Evolutionary conservation across 306 rosid species (phyloP), one percentile per base, ranked within the genome.

Genomic region (Trifolium repens): DNA sequence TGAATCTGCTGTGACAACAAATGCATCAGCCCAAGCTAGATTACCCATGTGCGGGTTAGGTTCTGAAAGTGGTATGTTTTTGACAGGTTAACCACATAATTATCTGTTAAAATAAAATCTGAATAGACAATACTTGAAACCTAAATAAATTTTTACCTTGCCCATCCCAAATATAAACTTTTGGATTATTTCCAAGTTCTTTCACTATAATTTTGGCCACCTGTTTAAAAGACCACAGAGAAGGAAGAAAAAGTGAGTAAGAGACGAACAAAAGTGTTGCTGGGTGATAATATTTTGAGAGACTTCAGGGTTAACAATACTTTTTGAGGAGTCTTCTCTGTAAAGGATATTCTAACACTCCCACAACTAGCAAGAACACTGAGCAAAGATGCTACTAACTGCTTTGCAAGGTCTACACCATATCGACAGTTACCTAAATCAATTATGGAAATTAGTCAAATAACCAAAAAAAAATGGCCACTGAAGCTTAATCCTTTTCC

Each of bases 21-120:
- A 94, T 30, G 98, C 91, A 82, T 94, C 96, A 0, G 87, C 97
- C 98, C 98, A 94, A 54, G 98, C 98, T 69, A 94, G 83, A 81
- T 89, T 91, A 65, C 98, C 98, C 97, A 90, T 85, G 69, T 84
- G 91, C 9, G 88, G 91, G 86, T 90, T 89, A 78, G 91, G 93
- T 71, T 85, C 98, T 91, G 92, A 76, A 80, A 60, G 69, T 71
- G 54, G 78, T 27, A 26, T 71, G 11, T 14, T 66, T 63, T n/a
- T 8, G 64, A 64, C 53, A 54, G 61, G 37, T 60, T 68, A 64
- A 55, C 60, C 66, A 71, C 58, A 34, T 70, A 52, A 53, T 57
- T 58, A 32, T 69, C 78, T 27, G 35, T 57, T 46, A 37, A 75
- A 78, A 68, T 39, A 55, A 81, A n/a, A 22, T 73, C 22, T 52